Percentiles rank a stretch among this genome's conserved stretches.
phyloP scores from a whole-genome alignment of 768 basidiomycete genomes.

The Mycena epipterygia region DNA sequence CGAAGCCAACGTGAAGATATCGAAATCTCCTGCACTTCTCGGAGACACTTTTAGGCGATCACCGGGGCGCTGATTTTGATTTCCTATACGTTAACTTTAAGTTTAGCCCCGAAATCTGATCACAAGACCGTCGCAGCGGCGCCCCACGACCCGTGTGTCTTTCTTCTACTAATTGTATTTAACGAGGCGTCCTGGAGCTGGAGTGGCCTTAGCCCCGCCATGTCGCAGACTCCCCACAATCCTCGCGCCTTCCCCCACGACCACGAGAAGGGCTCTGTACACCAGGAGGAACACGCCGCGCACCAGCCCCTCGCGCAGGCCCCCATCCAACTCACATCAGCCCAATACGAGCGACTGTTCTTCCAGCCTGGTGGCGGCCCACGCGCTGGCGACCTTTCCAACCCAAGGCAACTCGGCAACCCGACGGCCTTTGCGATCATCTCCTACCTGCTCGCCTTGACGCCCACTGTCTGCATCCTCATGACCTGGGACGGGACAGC shows the following conservation, averaged over 20 bases:
- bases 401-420: slow-evolving; percentile 30
- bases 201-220: too few species aligned
- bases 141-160: too few species aligned
- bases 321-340: slow-evolving; percentile 26
- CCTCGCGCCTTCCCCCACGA: slow-evolving; percentile 13
- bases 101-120: too few species aligned
- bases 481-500: slow-evolving; percentile 36
- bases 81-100: too few species aligned
- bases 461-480: slow-evolving; percentile 35
- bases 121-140: too few species aligned
- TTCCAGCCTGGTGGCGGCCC: slow-evolving; percentile 27
- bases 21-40: too few species aligned
- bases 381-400: background rate
- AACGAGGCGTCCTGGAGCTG: too few species aligned
- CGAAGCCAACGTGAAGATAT: too few species aligned
- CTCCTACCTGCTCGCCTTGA: slow-evolving; percentile 33
- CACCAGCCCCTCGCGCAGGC: background rate
- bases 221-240: background rate
- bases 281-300: background rate
- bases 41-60: too few species aligned
- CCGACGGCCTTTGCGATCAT: slow-evolving; percentile 36
- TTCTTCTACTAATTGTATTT: too few species aligned
- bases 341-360: slow-evolving; percentile 37
- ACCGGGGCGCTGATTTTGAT: too few species aligned
- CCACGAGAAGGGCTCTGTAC: slow-evolving; percentile 33